A percentile compares a stretch with the other conserved stretches of the same genome.
phyloP scores from a whole-genome alignment of 768 basidiomycete species.

The Holtermanniella nyarrowii region DNA sequence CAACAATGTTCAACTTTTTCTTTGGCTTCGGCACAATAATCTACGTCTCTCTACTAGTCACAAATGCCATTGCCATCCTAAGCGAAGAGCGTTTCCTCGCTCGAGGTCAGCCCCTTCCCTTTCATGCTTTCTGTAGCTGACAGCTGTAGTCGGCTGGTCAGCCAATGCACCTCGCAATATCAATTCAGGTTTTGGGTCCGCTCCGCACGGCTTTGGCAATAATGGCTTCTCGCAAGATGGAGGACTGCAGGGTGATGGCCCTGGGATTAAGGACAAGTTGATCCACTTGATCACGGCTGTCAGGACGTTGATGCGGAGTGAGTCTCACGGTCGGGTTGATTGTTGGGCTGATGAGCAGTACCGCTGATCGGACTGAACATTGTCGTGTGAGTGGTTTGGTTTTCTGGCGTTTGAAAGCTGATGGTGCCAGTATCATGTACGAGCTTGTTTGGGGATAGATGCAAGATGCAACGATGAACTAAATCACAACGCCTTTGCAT shows the following conservation, averaged over 20 bases:
- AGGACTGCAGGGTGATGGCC: conserved; percentile 44
- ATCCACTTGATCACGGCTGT: conserved; percentile 91
- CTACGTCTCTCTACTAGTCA: conserved; percentile 74
- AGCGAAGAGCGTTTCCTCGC: conserved; percentile 95
- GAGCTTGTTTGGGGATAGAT: conserved; percentile 58
- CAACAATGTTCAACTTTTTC: conserved; percentile 9
- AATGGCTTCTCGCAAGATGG: conserved; percentile 28
- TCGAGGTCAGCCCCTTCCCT: conserved; percentile 53
- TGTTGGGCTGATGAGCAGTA: conserved; percentile 48
- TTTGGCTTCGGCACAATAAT: conserved; percentile 48
- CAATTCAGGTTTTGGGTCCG: conserved; percentile 36
- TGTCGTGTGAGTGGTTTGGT: conserved; percentile 47
- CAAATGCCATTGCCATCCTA: conserved; percentile 89
- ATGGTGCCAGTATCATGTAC: conserved; percentile 53
- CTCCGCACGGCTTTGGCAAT: conserved; percentile 1
- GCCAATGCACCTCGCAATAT: conserved; percentile 24
- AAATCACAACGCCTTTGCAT: not conserved
- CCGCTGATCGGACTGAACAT: conserved; percentile 82
- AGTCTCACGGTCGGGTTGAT: conserved; percentile 39
- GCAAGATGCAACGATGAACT: not conserved
- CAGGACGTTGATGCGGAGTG: conserved; percentile 92
- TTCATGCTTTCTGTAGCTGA: not conserved
- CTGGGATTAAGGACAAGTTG: conserved; percentile 67
- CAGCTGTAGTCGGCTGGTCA: conserved; percentile 72
- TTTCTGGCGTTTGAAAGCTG: not conserved